phyloP scores from a whole-genome alignment of 106 monocot genomes.

The Dendrobium officinale region DNA sequence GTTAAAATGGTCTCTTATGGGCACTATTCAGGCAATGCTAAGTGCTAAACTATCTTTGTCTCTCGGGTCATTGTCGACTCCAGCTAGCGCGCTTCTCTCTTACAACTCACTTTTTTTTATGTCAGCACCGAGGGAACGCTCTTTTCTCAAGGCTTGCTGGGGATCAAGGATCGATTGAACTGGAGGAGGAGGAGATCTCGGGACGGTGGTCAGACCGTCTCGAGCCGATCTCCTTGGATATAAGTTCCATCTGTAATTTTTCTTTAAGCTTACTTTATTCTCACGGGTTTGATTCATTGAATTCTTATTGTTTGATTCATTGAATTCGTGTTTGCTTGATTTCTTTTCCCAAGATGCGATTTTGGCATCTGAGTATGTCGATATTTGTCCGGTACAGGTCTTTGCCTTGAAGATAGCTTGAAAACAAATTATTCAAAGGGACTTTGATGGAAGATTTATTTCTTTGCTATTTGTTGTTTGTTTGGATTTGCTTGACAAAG shows the following conservation, averaged over 20 bases:
- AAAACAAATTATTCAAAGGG: neutral
- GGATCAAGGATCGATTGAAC: neutral
- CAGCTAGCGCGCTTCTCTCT: neutral
- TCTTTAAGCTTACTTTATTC: neutral
- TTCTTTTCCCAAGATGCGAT: neutral
- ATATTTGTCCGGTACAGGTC: neutral
- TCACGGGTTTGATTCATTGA: neutral
- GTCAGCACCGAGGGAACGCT: neutral
- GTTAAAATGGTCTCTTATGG: neutral
- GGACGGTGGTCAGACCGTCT: constrained; percentile 6
- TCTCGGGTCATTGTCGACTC: constrained; percentile 4
- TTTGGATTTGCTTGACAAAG: neutral
- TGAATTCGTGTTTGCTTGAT: neutral
- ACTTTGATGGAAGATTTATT: neutral
- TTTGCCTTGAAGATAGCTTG: neutral
- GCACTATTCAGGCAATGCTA: neutral
- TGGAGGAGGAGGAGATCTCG: neutral
- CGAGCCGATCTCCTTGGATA: neutral
- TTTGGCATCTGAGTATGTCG: neutral
- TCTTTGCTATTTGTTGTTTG: neutral
- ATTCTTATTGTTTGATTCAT: neutral
- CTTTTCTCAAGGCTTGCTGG: neutral
- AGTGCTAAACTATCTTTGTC: neutral
- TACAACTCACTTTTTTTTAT: neutral
- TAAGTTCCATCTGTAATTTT: neutral